These are phyloP conservation scores for Nicotiana tabacum DNA, from an alignment of 257 asterid genomes.

Conservation along the genomic window DNA sequence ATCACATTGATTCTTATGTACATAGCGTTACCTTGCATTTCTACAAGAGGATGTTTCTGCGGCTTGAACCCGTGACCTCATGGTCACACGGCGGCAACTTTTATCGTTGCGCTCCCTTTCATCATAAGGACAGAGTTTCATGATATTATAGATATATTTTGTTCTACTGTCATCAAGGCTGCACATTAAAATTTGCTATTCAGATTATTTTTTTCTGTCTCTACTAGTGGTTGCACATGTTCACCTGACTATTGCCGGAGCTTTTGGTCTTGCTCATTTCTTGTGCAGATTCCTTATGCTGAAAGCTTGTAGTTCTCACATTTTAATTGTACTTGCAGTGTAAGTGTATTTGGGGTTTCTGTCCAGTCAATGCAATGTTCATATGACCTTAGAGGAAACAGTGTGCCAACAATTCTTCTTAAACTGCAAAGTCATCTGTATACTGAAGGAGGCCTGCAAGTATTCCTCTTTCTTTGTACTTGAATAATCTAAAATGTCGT, in stretches of 20 bases:
- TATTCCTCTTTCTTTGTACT: constrained; percentile 17
- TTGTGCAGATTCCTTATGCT: not conserved
- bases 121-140: not conserved
- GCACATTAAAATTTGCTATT: not conserved
- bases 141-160: not conserved
- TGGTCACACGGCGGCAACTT: no score
- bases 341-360: constrained; percentile 79
- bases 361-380: constrained; percentile 89
- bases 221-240: not conserved
- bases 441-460: constrained; percentile 72
- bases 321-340: constrained; percentile 30
- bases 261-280: not conserved
- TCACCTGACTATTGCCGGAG: not conserved
- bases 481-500: not conserved
- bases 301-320: not conserved
- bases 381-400: constrained; percentile 65
- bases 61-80: no score
- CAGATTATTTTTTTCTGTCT: not conserved
- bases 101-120: no score
- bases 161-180: not conserved
- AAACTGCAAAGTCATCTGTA: constrained; percentile 66
- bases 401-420: constrained; percentile 76
- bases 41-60: no score
- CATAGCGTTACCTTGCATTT: no score
- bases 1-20: no score